Evolutionary conservation across 2,329 filamentous ascomycete genomes (phyloP), one percentile per base, ranked within the genome.

Genomic region (Pseudogymnoascus sp.): DNA sequence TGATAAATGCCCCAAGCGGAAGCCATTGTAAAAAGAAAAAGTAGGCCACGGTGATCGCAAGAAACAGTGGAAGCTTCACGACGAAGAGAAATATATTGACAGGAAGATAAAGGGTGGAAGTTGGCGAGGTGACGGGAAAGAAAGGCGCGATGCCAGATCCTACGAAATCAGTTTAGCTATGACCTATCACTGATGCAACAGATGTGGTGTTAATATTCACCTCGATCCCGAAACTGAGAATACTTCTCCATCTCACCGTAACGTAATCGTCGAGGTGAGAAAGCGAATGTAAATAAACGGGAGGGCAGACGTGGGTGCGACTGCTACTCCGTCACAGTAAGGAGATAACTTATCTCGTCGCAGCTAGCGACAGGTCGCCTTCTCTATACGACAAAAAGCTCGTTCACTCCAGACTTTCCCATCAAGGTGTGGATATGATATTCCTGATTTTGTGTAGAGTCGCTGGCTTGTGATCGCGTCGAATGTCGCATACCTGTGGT

Each of bases 111-210:
- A 90, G 74, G 64, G 83, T 77, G 10, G 87, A 83, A 23, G 86
- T 78, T 59, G 86, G 84, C 5, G 88, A 84, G 16, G 86, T 82
- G 63, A 93, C 84, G 14, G 95, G 93, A 66, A 97, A 88, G 79
- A 99, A 99, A 64, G 95, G 95, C 67, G 95, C 91, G 74, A 99
- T 96, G 71, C 95, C 93, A 69, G 95, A 96, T 68, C 93, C 93
- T 97, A 70, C 64, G 59, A 62, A 65, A 21, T 31, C 59, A 37
- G 36, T 66, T 71, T 67, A 74, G 69, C 64, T 65, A 38, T 64
- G 37, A 60, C 28, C 71, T 65, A 71, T 66, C 62, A 61, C 36
- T 31, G 61, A 37, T 65, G 56, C 36, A 14, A 64, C 21, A 63
- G n/a, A n/a, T 56, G 53, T 61, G 38, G 36, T 34, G 50, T 60